Conservation (phyloP, 805 yeast genomes). For the Schwanniomyces occidentalis region DNA sequence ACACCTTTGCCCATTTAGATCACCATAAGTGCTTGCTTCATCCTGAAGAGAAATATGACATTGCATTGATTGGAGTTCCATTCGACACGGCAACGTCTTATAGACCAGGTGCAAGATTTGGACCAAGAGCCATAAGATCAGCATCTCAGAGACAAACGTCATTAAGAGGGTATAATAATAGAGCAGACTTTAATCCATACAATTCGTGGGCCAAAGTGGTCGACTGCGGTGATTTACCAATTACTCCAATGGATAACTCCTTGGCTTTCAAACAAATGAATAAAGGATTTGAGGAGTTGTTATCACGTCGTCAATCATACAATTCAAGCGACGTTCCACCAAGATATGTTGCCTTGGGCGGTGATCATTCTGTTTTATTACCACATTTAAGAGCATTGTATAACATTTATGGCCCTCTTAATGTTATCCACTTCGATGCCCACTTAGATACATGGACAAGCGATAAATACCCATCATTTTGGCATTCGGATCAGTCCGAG, state of each 20-base stretch:
- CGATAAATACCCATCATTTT: conserved; percentile 61
- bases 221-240: conserved; percentile 61
- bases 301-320: conserved; percentile 37
- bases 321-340: conserved; percentile 44
- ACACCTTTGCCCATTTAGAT: conserved; percentile 74
- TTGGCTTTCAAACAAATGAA: conserved; percentile 57
- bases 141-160: conserved; percentile 73
- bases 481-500: conserved; percentile 58
- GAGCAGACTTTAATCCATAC: conserved; percentile 60
- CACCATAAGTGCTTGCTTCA: conserved; percentile 57
- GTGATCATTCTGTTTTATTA: conserved; percentile 76
- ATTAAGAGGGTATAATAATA: conserved; percentile 66
- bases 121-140: conserved; percentile 69
- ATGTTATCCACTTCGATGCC: conserved; percentile 82
- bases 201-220: conserved; percentile 47
- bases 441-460: conserved; percentile 86
- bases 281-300: conserved; percentile 54
- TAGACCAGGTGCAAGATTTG: conserved; percentile 82
- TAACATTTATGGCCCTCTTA: conserved; percentile 62
- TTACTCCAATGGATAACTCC: conserved; percentile 58
- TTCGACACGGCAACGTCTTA: conserved; percentile 81
- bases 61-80: conserved; percentile 77
- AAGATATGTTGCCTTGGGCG: conserved; percentile 71
- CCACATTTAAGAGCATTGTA: conserved; percentile 70
- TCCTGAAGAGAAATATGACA: conserved; percentile 53